These are phyloP conservation scores for Candida stauntonica DNA, from an alignment of 805 yeast genomes.

Conservation along the genomic window DNA sequence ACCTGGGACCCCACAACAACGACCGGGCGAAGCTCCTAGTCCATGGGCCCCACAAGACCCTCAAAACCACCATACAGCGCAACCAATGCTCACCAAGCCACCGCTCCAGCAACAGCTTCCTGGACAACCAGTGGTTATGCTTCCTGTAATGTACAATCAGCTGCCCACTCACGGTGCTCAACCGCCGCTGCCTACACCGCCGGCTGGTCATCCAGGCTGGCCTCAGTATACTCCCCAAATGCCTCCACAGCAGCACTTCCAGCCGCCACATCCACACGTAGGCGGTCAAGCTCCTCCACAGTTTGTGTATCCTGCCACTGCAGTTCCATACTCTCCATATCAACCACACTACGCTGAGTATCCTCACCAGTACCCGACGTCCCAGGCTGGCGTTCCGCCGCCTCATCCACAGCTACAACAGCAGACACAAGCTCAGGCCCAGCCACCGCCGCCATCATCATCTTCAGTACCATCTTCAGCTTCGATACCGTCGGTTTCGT, in stretches of 20 bases:
- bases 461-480: too few species aligned
- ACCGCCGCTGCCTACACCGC: slow-evolving; percentile 6
- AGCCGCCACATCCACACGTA: neutral
- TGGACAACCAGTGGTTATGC: slow-evolving; percentile 11
- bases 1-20: slow-evolving; percentile 3
- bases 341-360: slow-evolving; percentile 8
- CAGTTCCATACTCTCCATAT: slow-evolving; percentile 6
- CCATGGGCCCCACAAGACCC: too few species aligned
- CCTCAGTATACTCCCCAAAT: slow-evolving; percentile 10
- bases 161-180: slow-evolving; percentile 5
- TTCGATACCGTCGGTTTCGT: too few species aligned
- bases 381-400: too few species aligned
- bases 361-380: too few species aligned
- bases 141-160: slow-evolving; percentile 16
- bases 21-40: too few species aligned
- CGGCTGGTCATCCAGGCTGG: slow-evolving; percentile 7
- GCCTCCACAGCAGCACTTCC: slow-evolving; percentile 10
- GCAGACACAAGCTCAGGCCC: slow-evolving; percentile 1
- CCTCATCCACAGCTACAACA: too few species aligned
- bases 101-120: slow-evolving; percentile 2
- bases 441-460: neutral
- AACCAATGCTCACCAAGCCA: neutral
- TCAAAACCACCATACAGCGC: neutral
- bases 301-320: slow-evolving; percentile 11
- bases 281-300: slow-evolving; percentile 8